A percentile compares a stretch with the other conserved stretches of the same genome.
Conservation (phyloP, 176 grass and related monocot genomes). For the Musa troglodytarum region DNA sequence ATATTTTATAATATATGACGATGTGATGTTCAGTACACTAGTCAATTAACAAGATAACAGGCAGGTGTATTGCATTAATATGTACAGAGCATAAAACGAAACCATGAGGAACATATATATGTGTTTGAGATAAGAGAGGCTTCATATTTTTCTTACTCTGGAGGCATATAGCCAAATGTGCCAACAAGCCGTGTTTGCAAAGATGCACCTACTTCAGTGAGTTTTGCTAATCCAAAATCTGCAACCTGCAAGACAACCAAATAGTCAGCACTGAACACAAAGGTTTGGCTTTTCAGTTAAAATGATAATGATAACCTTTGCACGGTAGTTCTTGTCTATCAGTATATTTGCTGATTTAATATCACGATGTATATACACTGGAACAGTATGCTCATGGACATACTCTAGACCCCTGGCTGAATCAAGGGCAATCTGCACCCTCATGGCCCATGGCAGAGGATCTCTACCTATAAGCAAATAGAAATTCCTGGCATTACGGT, state of each 20-base stretch:
- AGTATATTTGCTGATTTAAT: conserved; percentile 98
- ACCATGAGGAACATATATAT: background rate
- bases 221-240: conserved; percentile 92
- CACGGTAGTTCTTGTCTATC: conserved; percentile 83
- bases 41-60: conserved; percentile 1
- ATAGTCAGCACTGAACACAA: conserved; percentile 9
- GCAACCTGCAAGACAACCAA: conserved; percentile 52
- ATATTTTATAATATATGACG: background rate
- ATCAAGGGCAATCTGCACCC: conserved; percentile 91
- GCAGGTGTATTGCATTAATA: background rate
- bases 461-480: conserved; percentile 40
- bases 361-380: conserved; percentile 91
- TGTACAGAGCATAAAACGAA: background rate
- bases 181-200: conserved; percentile 69
- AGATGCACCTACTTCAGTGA: conserved; percentile 72
- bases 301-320: conserved; percentile 44
- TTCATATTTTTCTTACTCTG: conserved; percentile 45
- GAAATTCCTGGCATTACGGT: background rate
- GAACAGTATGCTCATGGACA: conserved; percentile 94
- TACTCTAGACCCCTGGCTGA: conserved; percentile 96
- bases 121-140: background rate
- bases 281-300: background rate
- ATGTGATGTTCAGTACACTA: background rate
- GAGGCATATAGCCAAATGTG: conserved; percentile 98
- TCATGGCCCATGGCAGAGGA: conserved; percentile 63